Base-by-base conservation (phyloP, 805 yeast species). In the Torulaspora indica region DNA sequence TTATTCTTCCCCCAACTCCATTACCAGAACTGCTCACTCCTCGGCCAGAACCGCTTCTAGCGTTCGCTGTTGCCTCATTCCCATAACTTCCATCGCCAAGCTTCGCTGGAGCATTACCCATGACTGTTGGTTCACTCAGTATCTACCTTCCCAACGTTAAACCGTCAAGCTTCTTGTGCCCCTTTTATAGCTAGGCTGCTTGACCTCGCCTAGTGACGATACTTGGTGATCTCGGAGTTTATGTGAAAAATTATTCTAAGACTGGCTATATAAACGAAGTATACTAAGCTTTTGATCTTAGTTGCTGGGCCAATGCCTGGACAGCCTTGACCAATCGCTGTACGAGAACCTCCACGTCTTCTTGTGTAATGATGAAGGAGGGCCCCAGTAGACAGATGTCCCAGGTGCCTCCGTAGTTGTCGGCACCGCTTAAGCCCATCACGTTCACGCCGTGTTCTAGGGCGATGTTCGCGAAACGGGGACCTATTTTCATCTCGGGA, bases 321-420 rank as follows among this genome's bases (percentile, higher is more conserved):
- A 77, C 66, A 18, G 78, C 58, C 40, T 67, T 68, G 27, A 57
- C 56, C 35, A 74, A 51, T 45, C 71, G 71, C 46, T 57, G 64
- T 15, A 66, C 69, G 40, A 75, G 69, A 31, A 64, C 61, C 35
- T 71, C 70, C 35, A 69, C 73, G 39, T 72, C 74, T 8, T 65
- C 69, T 48, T 67, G 69, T 28, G 72, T 67, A 47, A 72, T 61
- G 35, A 64, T 62, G 56, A 66, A 75, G 9, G 75, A 63, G 6
- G 79, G 80, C 4, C 77, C 78, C 34, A 73, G 60, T n/a, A 72
- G 55, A 29, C 71, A 61, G 53, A 73, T 74, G 51, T 75, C 79
- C 54, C 54, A 53, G 9, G 47, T 43, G 45, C 77, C 77, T 15
- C 52, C 45, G 23, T 69, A 71, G 34, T 66, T 70, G 46, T 66